phyloP scores from a whole-genome alignment of 225 moss, liverwort and hornwort species.

The Neckera pumila region DNA sequence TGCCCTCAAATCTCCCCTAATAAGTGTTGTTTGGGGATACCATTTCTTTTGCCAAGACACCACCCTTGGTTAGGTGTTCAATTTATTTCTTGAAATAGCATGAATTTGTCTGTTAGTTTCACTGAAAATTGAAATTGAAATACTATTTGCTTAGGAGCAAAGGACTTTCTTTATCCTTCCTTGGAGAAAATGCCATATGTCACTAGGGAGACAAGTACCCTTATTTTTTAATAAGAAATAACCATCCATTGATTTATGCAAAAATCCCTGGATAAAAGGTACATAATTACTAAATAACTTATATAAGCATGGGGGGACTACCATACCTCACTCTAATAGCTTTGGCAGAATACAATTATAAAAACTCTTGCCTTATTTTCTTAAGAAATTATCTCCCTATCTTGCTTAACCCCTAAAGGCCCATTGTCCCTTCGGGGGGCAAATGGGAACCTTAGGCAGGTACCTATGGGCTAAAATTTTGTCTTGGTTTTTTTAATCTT shows the following conservation, averaged over 20 bases:
- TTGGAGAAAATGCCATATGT: rapidly evolving
- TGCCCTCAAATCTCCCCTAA: too few relatives aligned
- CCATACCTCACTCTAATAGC: too few relatives aligned
- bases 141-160: too few relatives aligned
- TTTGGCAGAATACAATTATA: too few relatives aligned
- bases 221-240: rapidly evolving
- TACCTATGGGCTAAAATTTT: too few relatives aligned
- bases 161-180: rapidly evolving
- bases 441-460: too few relatives aligned
- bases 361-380: too few relatives aligned
- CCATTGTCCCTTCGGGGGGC: too few relatives aligned
- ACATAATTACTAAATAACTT: neutral
- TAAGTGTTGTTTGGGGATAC: rapidly evolving
- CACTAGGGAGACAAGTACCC: rapidly evolving
- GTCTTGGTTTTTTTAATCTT: too few relatives aligned
- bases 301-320: neutral
- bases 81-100: neutral
- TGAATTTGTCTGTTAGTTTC: neutral
- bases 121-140: neutral
- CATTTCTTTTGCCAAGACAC: neutral
- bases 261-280: rapidly evolving
- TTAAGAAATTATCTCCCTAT: too few relatives aligned
- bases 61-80: rapidly evolving
- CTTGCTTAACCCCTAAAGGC: too few relatives aligned
- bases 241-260: neutral